phyloP scores from a whole-genome alignment of 2,329 filamentous ascomycete species.

The Tricladium varicosporioides region DNA sequence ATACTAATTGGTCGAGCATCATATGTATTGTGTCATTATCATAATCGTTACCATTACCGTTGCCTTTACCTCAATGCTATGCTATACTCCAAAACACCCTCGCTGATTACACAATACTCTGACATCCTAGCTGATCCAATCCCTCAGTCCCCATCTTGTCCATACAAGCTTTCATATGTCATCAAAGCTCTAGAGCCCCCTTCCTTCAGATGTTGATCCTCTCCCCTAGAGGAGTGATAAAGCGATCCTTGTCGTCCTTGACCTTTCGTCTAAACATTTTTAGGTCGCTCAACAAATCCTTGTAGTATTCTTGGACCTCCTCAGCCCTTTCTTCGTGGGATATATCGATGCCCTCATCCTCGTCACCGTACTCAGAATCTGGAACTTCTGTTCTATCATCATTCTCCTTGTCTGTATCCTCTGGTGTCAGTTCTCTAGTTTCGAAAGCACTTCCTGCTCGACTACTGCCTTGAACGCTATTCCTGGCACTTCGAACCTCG shows the following conservation, averaged over 20 bases:
- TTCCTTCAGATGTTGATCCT: conserved; percentile 34
- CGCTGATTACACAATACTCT: no score
- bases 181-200: no score
- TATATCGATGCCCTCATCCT: conserved; percentile 56
- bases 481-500: conserved; percentile 42
- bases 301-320: conserved; percentile 81
- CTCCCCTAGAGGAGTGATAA: conserved; percentile 48
- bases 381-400: conserved; percentile 28
- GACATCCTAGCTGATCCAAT: no score
- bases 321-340: conserved; percentile 52
- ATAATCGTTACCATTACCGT: no score
- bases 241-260: conserved; percentile 74
- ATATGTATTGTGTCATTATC: no score
- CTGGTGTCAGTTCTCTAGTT: conserved; percentile 17
- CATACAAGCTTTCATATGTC: no score
- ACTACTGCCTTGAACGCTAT: conserved; percentile 22
- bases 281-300: conserved; percentile 77
- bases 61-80: no score
- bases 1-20: no score
- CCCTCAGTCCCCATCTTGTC: no score
- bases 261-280: conserved; percentile 82
- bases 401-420: conserved; percentile 34
- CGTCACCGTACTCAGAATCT: conserved; percentile 46
- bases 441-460: conserved; percentile 12
- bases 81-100: no score